These are phyloP conservation scores for Cardiospermum halicacabum DNA, from an alignment of 345 rosid genomes.

Conservation along the genomic window DNA sequence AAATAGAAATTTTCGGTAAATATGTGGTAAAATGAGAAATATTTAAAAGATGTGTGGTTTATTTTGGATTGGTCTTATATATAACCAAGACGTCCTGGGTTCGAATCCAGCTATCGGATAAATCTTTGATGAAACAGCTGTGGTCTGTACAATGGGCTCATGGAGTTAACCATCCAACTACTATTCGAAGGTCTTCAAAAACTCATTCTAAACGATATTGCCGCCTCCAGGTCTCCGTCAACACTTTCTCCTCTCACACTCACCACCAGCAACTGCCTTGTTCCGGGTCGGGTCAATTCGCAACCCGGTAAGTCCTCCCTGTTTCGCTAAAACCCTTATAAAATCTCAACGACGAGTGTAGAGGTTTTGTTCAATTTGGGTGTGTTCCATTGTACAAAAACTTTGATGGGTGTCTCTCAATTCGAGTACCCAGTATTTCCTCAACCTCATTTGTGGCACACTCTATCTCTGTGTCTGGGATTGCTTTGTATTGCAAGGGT, in stretches of 20 bases:
- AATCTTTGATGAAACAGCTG: too few species aligned
- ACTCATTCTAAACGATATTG: not conserved
- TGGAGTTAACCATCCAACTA: too few species aligned
- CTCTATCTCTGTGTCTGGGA: conserved; percentile 2
- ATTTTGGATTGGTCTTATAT: too few species aligned
- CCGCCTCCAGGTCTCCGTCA: not conserved
- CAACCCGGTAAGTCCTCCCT: conserved; percentile 15
- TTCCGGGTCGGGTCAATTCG: not conserved
- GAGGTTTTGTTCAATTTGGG: conserved; percentile 4
- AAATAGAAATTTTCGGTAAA: too few species aligned
- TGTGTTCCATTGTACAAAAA: not conserved
- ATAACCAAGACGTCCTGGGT: too few species aligned
- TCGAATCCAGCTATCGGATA: too few species aligned
- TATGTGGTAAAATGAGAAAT: too few species aligned
- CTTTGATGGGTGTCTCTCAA: conserved; percentile 24
- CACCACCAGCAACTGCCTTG: not conserved
- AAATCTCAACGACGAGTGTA: not conserved
- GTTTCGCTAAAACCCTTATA: not conserved
- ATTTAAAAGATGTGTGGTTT: too few species aligned
- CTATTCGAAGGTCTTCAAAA: too few species aligned
- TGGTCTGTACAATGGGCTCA: too few species aligned
- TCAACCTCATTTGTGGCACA: conserved; percentile 3
- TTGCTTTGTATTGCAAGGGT: conserved; percentile 12
- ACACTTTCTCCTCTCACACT: not conserved
- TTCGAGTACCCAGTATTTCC: not conserved